Percentiles rank a stretch among this genome's conserved stretches.
Evolutionary conservation across 2,329 filamentous ascomycete species (phyloP).

Genomic region (Neoscytalidium dimidiatum): DNA sequence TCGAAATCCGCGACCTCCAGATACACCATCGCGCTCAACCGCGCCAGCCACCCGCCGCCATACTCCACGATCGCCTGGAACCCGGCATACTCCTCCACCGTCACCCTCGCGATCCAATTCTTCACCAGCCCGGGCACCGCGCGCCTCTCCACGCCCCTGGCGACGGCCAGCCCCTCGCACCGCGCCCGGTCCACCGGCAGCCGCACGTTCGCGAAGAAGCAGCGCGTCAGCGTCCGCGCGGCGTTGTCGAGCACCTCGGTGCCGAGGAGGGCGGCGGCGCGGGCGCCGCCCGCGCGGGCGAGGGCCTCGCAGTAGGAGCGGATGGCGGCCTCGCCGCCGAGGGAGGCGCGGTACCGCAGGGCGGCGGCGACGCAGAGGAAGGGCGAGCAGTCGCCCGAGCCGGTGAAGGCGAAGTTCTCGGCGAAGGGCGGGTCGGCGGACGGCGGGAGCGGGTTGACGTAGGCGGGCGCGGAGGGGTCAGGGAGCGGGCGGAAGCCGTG

Average conservation of each 20-base stretch:
- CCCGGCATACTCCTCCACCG: slow-evolving; percentile 65
- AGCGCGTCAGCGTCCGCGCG: slow-evolving; percentile 62
- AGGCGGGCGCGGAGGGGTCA: slow-evolving; percentile 13
- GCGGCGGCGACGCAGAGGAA: slow-evolving; percentile 73
- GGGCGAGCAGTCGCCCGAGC: slow-evolving; percentile 71
- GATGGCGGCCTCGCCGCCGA: slow-evolving; percentile 75
- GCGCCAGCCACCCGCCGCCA: slow-evolving; percentile 64
- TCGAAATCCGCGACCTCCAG: slow-evolving; percentile 79
- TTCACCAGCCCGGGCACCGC: slow-evolving; percentile 31
- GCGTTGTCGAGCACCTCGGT: slow-evolving; percentile 73
- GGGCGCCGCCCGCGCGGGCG: slow-evolving; percentile 63
- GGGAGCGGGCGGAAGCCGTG: slow-evolving; percentile 67
- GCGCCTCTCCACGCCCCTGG: slow-evolving; percentile 28
- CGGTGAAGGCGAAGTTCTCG: slow-evolving; percentile 72
- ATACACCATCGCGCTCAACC: slow-evolving; percentile 82
- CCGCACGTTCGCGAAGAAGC: slow-evolving; percentile 71
- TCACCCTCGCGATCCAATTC: slow-evolving; percentile 42
- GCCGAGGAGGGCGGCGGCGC: slow-evolving; percentile 63
- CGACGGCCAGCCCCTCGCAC: slow-evolving; percentile 22
- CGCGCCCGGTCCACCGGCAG: slow-evolving; percentile 61
- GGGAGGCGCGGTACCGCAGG: slow-evolving; percentile 67
- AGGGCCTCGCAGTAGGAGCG: slow-evolving; percentile 63
- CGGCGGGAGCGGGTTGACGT: slow-evolving; percentile 44
- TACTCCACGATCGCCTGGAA: slow-evolving; percentile 69
- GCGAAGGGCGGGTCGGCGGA: slow-evolving; percentile 64